Conservation (phyloP, 106 monocot species). For the Amphibolis antarctica region DNA sequence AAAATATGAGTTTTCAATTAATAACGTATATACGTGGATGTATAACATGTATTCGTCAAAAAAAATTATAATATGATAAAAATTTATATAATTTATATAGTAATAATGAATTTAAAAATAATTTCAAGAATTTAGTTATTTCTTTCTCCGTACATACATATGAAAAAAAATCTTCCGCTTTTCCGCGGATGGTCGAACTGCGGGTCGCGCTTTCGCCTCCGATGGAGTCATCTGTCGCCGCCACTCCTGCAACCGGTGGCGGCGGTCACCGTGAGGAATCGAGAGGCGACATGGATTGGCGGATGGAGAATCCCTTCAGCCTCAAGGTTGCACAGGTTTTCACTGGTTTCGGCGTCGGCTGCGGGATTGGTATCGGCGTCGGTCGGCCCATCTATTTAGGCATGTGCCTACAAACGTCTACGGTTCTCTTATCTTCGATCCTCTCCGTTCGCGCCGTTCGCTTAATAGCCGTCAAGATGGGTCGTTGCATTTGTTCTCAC, state of each 20-base stretch:
- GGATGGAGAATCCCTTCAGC: conserved; percentile 81
- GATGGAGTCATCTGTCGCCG: conserved; percentile 17
- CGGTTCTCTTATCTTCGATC: neutral
- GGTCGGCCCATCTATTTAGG: conserved; percentile 73
- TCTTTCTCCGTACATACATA: too few relatives aligned
- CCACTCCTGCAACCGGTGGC: neutral
- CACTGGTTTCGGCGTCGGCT: conserved; percentile 76
- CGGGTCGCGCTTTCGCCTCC: too few relatives aligned
- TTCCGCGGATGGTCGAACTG: too few relatives aligned
- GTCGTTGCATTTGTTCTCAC: too few relatives aligned
- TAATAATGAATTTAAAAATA: too few relatives aligned
- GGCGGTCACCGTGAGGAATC: neutral
- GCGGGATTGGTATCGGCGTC: conserved; percentile 81
- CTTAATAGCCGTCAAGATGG: neutral
- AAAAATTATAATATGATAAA: too few relatives aligned
- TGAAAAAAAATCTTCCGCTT: too few relatives aligned
- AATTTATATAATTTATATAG: too few relatives aligned
- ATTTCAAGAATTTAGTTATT: too few relatives aligned
- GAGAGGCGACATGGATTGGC: conserved; percentile 8
- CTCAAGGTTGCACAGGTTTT: conserved; percentile 75
- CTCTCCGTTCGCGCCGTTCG: neutral
- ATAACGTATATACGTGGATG: too few relatives aligned
- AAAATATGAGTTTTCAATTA: too few relatives aligned
- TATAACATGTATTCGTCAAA: too few relatives aligned
- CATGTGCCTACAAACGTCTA: neutral